These are phyloP conservation scores for Suillus ampliporus DNA, from an alignment of 768 basidiomycete species.

Conservation along the genomic window DNA sequence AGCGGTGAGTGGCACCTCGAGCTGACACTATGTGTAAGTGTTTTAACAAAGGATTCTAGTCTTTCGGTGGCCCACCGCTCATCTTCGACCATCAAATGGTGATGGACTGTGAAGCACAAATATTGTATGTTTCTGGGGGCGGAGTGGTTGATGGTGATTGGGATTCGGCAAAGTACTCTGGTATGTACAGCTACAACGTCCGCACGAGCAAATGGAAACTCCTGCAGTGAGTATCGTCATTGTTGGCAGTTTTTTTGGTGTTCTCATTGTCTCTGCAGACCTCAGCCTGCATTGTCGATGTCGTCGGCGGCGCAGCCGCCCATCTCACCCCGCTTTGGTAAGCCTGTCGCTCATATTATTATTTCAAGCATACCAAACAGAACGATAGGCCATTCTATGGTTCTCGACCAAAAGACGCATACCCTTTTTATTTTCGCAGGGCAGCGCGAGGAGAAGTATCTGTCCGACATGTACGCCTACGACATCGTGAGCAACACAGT, in stretches of 20 bases:
- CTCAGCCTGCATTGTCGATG: constrained; percentile 19
- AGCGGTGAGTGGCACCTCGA: constrained; percentile 48
- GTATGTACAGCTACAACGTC: constrained; percentile 76
- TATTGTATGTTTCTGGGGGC: constrained; percentile 79
- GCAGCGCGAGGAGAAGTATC: constrained; percentile 66
- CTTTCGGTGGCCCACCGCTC: constrained; percentile 70
- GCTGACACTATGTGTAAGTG: too few species aligned
- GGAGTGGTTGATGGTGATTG: constrained; percentile 71
- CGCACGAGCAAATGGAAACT: constrained; percentile 67
- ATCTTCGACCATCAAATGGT: constrained; percentile 85
- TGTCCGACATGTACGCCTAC: constrained; percentile 80
- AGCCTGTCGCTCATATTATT: constrained; percentile 12
- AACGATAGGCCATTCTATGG: constrained; percentile 76
- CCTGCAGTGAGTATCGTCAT: constrained; percentile 59
- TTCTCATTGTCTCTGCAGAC: constrained; percentile 17
- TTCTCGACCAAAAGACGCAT: constrained; percentile 63
- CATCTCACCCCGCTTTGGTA: constrained; percentile 69
- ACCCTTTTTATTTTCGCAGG: constrained; percentile 78
- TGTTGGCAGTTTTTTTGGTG: background rate
- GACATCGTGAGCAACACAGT: constrained; percentile 62
- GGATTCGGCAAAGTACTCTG: constrained; percentile 66
- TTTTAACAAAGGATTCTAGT: constrained; percentile 41
- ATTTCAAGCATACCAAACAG: background rate
- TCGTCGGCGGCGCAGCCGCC: constrained; percentile 38
- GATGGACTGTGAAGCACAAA: constrained; percentile 72